Base-by-base conservation (phyloP, 1,284 basidiomycete genomes). In the Moesziomyces globuligerus region DNA sequence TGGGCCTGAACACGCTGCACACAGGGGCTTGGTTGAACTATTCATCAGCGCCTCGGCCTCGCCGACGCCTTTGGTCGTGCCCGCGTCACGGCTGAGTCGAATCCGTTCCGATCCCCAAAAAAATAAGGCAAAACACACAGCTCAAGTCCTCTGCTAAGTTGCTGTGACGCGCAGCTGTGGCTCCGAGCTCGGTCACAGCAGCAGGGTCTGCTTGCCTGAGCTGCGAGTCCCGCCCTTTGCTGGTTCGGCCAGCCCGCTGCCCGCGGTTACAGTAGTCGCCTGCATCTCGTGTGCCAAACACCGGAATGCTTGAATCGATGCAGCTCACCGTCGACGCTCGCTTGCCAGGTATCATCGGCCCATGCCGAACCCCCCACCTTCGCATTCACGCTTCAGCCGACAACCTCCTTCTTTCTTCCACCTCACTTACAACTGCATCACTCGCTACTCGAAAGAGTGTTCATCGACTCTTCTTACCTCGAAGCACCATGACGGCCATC, bases 241-340 rank as follows among this genome's bases (percentile, higher is more conserved):
- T 17, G 15, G 15, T n/a, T n/a, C n/a, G n/a, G n/a, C n/a, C n/a
- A n/a, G 11, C 32, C 32, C 11, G 32, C 32, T 34, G 32, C 32
- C 32, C 32, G 7, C 15, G 15, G 32, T 34, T 34, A 17, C n/a
- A 17, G 15, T 34, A 17, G 15, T 34, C 7, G 32, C 36, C 50
- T 52, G 50, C 50, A 52, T 20, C 41, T 18, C 42, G 25, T 44
- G 25, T 52, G 50, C 51, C 42, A 53, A 53, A 45, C 43, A 53
- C 28, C 51, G 51, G 51, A 53, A 53, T 53, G 51, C 50, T 32
- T 11, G 29, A 32, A 11, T 11, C 9, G 29, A 32, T 32, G 29
- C 13, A 32, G 29, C 29, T 32, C 29, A 11, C 29, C 10, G 29
- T 15, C 29, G 29, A 32, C 29, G 13, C 29, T 15, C 29, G 10